phyloP scores from a whole-genome alignment of 306 rosid species.

The Vigna reflexopilosa region DNA sequence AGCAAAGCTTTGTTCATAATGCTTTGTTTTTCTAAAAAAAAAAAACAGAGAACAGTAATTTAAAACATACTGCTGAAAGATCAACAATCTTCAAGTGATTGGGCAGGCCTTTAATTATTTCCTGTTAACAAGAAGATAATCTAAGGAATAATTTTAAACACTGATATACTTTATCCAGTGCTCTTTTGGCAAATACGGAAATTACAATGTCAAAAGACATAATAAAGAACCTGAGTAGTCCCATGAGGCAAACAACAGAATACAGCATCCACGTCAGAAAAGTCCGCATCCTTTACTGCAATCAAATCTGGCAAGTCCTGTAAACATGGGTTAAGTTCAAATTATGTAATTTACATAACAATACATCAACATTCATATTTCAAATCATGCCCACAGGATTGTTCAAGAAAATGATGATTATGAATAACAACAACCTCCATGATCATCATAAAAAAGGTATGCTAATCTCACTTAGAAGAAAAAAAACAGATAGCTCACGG shows the following conservation, averaged over 20 bases:
- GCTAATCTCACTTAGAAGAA: background rate
- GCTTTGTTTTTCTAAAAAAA: background rate
- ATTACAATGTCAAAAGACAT: constrained; percentile 13
- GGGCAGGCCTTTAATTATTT: constrained; percentile 89
- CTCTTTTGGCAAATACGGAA: constrained; percentile 17
- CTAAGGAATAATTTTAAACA: constrained; percentile 25
- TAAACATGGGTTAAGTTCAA: constrained; percentile 39
- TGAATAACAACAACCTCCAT: constrained; percentile 26
- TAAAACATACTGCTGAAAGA: constrained; percentile 89
- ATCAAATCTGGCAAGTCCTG: constrained; percentile 89
- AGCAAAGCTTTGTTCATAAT: constrained; percentile 14
- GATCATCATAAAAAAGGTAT: constrained; percentile 21
- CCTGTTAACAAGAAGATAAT: constrained; percentile 63
- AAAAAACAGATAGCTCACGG: constrained; percentile 26
- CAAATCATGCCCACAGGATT: constrained; percentile 19
- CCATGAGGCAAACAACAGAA: constrained; percentile 98
- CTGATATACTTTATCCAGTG: background rate
- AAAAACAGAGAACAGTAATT: background rate
- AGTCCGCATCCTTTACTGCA: constrained; percentile 84
- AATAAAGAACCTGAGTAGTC: constrained; percentile 78
- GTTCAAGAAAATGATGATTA: constrained; percentile 37
- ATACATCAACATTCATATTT: constrained; percentile 13
- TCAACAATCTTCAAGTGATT: constrained; percentile 90
- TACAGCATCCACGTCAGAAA: constrained; percentile 85
- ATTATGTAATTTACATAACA: constrained; percentile 13